Percentiles rank a stretch among this genome's conserved stretches.
Evolutionary conservation across 768 basidiomycete genomes (phyloP).

Genomic region (Phylloporus arenicola): DNA sequence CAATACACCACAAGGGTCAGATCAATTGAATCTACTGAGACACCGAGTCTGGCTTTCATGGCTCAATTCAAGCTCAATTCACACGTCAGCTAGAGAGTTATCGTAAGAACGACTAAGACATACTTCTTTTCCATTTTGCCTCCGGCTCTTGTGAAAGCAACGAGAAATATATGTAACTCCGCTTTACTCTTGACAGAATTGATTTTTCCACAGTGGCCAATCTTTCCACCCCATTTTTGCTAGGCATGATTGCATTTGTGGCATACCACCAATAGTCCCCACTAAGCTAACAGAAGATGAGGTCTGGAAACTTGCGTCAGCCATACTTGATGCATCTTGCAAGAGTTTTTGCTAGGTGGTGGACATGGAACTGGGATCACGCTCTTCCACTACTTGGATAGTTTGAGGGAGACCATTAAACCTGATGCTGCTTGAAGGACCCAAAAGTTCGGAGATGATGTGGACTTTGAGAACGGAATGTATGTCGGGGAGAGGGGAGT

Average conservation of each 20-base stretch:
- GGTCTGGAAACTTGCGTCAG: no score
- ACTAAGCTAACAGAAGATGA: no score
- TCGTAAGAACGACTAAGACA: conserved; percentile 23
- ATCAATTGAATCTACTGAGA: conserved; percentile 94
- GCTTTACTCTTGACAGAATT: conserved; percentile 77
- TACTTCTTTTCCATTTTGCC: conserved; percentile 92
- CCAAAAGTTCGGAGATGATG: conserved; percentile 74
- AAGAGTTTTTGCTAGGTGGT: conserved; percentile 39
- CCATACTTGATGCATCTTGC: no score
- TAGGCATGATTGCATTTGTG: conserved; percentile 29
- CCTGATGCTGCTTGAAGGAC: conserved; percentile 69
- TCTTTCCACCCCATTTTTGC: conserved; percentile 40
- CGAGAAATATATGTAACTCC: conserved; percentile 98
- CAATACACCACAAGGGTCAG: conserved; percentile 94
- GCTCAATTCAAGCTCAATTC: no score
- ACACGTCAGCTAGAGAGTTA: conserved; percentile 1
- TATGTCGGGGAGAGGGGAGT: conserved; percentile 63
- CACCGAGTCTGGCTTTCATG: conserved; percentile 82
- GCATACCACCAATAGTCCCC: conserved; percentile 38
- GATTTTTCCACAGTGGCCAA: conserved; percentile 67
- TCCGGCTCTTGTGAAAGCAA: conserved; percentile 95
- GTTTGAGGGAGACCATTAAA: conserved; percentile 80
- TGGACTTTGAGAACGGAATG: conserved; percentile 79
- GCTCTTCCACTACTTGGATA: conserved; percentile 60
- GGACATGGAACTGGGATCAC: conserved; percentile 53